Base-by-base conservation (phyloP, 2,329 filamentous ascomycete species). In the Cryphonectria nitschkei region DNA sequence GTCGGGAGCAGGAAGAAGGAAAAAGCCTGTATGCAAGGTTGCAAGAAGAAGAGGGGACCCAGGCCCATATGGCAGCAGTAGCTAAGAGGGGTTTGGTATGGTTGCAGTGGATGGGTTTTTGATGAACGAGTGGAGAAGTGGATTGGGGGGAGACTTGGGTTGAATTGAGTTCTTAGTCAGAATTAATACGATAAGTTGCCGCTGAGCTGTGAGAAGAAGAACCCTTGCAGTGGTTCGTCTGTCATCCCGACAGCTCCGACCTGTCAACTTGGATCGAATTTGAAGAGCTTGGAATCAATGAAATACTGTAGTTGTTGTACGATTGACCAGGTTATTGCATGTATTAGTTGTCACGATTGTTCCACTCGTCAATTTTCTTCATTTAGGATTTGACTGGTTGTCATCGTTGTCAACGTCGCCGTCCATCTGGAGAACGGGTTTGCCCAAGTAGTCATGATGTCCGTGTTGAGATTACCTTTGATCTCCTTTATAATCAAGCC, bases 171-270 rank as follows among this genome's bases (percentile, higher is more conserved):
- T 50, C 46, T 50, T n/a, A n/a, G 26, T 26, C 1, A 26, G 26
- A 26, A 26, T 26, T 26, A 46, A 22, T 46, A 7, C 43, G 16
- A 34, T 34, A 34, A 50, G 41, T 65, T n/a, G 62, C 67, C 70
- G 43, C 54, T 22, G 29, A 39, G 39, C 39, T 9, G 39, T 41
- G 3, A 6, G 34, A 26, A 26, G 34, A 41, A 54, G 22, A 67
- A 29, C 50, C 50, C 43, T 32, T 4, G 13, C 34, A 34, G 34
- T 34, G n/a, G 11, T 16, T 56, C 26, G n/a, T 16, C n/a, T 62
- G 70, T 52, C 67, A 61, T 54, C 66, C 43, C 62, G 50, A 66
- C 70, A 46, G 4, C 50, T 26, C 68, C 52, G 64, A 72, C 41
- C 67, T 50, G n/a, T 41, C 26, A 26, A 26, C 26, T 26, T 22